Base-by-base conservation (phyloP, 306 rosid species). In the Castanospermum australe region DNA sequence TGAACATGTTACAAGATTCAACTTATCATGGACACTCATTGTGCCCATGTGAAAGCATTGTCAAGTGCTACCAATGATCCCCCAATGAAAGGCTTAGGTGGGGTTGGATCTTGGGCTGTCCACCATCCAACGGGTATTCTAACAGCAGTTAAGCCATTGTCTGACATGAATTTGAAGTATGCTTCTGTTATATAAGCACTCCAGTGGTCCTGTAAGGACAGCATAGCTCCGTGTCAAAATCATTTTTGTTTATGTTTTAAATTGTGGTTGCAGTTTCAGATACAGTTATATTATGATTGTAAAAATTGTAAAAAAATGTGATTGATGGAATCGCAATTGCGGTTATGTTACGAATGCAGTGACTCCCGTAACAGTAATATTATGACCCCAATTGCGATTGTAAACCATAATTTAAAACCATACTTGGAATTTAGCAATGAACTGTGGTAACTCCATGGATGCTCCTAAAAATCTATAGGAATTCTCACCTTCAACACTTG, bases 41-140 rank as follows among this genome's bases (percentile, higher is more conserved):
- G 80, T 54, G 91, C 91, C 96, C 96, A 91, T 62, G 76, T 84
- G 77, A 89, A 91, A 50, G 96, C 91, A 50, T 83, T 87, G 84
- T 88, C 95, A 39, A 91, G 70, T 44, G 85, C 86, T 67, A 70
- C 71, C 67, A 85, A 57, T 18, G 95, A 88, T 18, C 93, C 91
- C 4, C 89, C 80, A 8, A 91, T 87, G 67, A 88, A 91, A 51
- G 95, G 95, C 67, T 74, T 85, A 6, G 92, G 92, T 9, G 95
- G 95, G 18, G 66, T 70, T 24, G 92, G 88, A 76, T 83, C 92
- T 33, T 71, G 66, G 1, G 91, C 89, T 60, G 87, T 87, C 90
- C 95, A 91, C 95, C 93, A 88, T 5, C 95, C 95, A 25, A 91
- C 88, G 0, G 92, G 95, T 45, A 91, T 77, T 65, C 95, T 85